These are phyloP conservation scores for Diplocarpon rosae DNA, from an alignment of 2,329 filamentous ascomycete species.

Conservation along the genomic window DNA sequence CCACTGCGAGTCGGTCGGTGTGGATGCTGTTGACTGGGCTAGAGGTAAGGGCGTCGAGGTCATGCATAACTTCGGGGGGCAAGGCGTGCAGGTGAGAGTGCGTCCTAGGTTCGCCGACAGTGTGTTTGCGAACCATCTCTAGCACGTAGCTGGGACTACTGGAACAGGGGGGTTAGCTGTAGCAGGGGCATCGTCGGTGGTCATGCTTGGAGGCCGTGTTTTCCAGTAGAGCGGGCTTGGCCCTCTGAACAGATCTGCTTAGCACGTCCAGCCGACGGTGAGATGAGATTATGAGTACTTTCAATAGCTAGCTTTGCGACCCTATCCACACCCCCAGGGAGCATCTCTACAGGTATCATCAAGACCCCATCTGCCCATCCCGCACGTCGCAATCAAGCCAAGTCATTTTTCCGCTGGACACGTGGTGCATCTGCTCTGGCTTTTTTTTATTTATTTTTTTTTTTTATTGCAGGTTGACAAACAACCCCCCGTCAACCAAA, in stretches of 20 bases:
- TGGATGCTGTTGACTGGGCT: slow-evolving; percentile 27
- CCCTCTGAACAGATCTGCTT: too few species aligned
- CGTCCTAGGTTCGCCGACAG: slow-evolving; percentile 2
- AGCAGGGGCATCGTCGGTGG: background rate
- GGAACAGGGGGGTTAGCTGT: background rate
- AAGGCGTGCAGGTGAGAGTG: background rate
- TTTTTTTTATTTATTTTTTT: background rate
- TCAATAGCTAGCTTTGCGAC: too few species aligned
- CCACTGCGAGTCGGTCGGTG: slow-evolving; percentile 18
- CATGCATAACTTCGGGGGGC: background rate
- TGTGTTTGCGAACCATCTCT: slow-evolving; percentile 2
- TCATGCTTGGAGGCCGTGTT: background rate
- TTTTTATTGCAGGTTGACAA: slow-evolving; percentile 70
- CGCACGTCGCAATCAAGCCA: background rate
- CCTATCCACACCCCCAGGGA: too few species aligned
- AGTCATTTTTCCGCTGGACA: background rate
- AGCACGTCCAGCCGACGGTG: too few species aligned
- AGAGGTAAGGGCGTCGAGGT: slow-evolving; percentile 22
- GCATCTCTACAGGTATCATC: too few species aligned
- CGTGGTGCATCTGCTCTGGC: background rate
- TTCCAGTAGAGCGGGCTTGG: too few species aligned
- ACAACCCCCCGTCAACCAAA: slow-evolving; percentile 78
- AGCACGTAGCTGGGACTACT: background rate
- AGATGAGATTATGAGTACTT: too few species aligned
- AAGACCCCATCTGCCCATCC: too few species aligned